Base-by-base conservation (phyloP, 129 eudicot genomes). In the Artemisia annua region DNA sequence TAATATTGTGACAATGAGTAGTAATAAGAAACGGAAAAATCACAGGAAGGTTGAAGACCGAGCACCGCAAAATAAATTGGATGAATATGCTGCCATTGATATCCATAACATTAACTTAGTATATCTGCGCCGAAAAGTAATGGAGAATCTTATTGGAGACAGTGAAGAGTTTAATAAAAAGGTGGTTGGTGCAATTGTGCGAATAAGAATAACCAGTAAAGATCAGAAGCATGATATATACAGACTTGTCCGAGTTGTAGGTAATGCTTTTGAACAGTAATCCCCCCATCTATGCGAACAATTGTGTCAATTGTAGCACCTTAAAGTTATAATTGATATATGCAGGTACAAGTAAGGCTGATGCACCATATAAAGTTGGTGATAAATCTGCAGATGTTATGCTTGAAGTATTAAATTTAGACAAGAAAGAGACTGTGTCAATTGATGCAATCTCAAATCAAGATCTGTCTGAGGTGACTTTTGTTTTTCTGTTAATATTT, bases 11-110 rank as follows among this genome's bases (percentile, higher is more conserved):
- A 69, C 64, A 73, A 62, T 75, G 59, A 77, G 66, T 80, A 77
- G 66, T 80, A 88, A 83, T 54, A 92, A 81, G 80, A 86, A 79
- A 67, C 83, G 87, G 13, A 88, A 75, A 79, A 75, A 77, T 58
- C 85, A 86, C 18, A 86, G 70, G 70, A 90, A 86, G 76, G 81
- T 69, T 54, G 96, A 83, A 71, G 87, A 85, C 52, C 86, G 84
- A 69, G 75, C 67, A 62, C 52, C 78, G 54, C 91, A 83, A 74
- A 83, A 59, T 48, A 87, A 95, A 68, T 76, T 91, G 59, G 86
- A 88, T 76, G 90, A 85, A 64, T 95, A 83, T 88, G 99, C 99
- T 67, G 97, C 99, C 15, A 95, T 95, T 81, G 97, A 95, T 80
- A 85, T 85, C 72, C 96, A 95, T 77, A 95, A 91, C 62, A 88